Evolutionary conservation across 2,329 filamentous ascomycete species (phyloP).

Genomic region (Aurifilum marmelostoma): DNA sequence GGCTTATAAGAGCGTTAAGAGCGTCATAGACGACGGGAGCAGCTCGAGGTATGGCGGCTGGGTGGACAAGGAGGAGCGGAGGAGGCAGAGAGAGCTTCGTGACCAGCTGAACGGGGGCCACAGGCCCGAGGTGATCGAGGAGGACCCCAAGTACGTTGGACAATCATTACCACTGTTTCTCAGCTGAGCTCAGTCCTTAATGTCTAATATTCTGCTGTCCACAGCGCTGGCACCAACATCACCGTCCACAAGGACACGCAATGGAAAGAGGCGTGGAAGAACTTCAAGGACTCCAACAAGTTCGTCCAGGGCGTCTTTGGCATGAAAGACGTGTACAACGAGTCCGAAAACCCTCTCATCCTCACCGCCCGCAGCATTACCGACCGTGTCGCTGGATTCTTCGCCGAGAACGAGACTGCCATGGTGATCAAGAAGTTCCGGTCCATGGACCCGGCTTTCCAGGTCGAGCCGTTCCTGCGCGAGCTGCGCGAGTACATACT

Average conservation of each 20-base stretch:
- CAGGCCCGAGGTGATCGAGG: constrained; percentile 66
- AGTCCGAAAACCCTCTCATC: constrained; percentile 96
- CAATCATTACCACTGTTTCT: constrained; percentile 28
- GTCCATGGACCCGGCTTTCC: constrained; percentile 92
- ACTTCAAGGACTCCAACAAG: constrained; percentile 88
- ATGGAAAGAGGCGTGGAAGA: constrained; percentile 98
- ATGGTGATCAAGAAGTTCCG: constrained; percentile 98
- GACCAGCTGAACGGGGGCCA: constrained; percentile 63
- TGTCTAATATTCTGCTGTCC: constrained; percentile 24
- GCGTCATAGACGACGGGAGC: constrained; percentile 96
- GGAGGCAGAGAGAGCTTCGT: constrained; percentile 73
- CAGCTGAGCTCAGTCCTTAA: constrained; percentile 36
- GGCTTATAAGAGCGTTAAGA: constrained; percentile 90
- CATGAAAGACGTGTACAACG: constrained; percentile 86
- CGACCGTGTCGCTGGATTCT: constrained; percentile 91
- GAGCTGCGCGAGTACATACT: constrained; percentile 98
- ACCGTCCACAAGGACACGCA: constrained; percentile 95
- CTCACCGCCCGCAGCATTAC: constrained; percentile 92
- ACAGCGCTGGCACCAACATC: constrained; percentile 88
- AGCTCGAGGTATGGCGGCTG: constrained; percentile 95
- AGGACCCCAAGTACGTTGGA: constrained; percentile 80
- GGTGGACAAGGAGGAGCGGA: constrained; percentile 93
- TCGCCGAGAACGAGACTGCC: constrained; percentile 97
- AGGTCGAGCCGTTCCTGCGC: constrained; percentile 90
- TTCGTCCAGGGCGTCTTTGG: constrained; percentile 86